Evolutionary conservation across 306 rosid species (phyloP).

Genomic region (Gastrolobium villosum): DNA sequence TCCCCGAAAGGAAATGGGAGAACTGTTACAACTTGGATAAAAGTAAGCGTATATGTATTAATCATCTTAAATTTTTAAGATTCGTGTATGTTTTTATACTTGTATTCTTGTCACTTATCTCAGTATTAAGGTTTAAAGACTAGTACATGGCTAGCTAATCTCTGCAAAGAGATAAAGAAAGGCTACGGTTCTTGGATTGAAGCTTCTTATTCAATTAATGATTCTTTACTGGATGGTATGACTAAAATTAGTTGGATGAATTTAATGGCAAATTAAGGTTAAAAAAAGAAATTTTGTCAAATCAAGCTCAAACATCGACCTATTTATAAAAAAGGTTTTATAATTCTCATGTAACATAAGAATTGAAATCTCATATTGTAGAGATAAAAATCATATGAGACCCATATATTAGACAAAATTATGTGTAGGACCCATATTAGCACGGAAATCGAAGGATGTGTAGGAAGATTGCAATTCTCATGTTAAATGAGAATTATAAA

Average conservation of each 20-base stretch:
- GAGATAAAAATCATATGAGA: too few relatives aligned
- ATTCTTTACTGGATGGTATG: neutral
- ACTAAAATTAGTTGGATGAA: neutral
- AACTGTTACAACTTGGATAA: slow-evolving; percentile 15
- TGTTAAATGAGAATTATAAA: too few relatives aligned
- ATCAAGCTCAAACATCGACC: neutral
- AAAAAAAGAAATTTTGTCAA: neutral
- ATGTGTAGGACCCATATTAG: too few relatives aligned
- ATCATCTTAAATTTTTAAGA: neutral
- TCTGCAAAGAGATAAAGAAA: neutral
- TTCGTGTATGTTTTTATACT: slow-evolving; percentile 3
- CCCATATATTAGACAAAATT: too few relatives aligned
- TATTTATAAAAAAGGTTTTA: neutral
- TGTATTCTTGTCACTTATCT: slow-evolving; percentile 13
- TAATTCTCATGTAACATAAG: too few relatives aligned
- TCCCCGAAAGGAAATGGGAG: neutral
- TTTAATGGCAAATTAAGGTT: neutral
- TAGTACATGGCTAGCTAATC: slow-evolving; percentile 31
- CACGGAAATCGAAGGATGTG: too few relatives aligned
- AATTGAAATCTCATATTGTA: too few relatives aligned
- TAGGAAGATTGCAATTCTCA: too few relatives aligned
- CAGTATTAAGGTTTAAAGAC: neutral
- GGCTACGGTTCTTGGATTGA: neutral
- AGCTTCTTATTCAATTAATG: slow-evolving; percentile 3
- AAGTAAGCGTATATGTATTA: neutral